phyloP scores from a whole-genome alignment of 768 basidiomycete species.

The Mycena chlorophos region DNA sequence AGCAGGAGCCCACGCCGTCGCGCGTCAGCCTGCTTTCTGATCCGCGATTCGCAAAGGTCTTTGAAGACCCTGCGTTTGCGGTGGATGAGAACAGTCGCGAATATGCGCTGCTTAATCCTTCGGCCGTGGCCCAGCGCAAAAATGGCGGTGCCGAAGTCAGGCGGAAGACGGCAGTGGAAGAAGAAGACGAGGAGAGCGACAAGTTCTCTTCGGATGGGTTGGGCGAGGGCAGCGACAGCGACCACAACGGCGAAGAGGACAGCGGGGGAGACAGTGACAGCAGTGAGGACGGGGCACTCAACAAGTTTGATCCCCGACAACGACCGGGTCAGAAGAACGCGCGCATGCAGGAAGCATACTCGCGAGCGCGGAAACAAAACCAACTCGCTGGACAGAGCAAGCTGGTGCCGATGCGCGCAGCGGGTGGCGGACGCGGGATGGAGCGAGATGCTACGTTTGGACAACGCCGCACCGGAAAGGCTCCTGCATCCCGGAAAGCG shows the following conservation, averaged over 20 bases:
- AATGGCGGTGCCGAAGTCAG: conserved; percentile 31
- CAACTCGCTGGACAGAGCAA: conserved; percentile 53
- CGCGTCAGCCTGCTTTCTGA: conserved; percentile 67
- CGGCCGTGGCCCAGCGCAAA: conserved; percentile 60
- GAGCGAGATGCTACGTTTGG: conserved; percentile 68
- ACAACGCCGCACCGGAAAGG: conserved; percentile 51
- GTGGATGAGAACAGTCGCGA: conserved; percentile 89
- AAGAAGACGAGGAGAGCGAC: conserved; percentile 88
- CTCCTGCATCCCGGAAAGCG: conserved; percentile 20
- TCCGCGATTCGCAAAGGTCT: conserved; percentile 86
- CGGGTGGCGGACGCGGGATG: conserved; percentile 24
- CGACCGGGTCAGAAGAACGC: conserved; percentile 50
- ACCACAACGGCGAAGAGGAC: conserved; percentile 55
- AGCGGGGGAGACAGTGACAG: conserved; percentile 46
- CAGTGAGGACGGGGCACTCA: conserved; percentile 60
- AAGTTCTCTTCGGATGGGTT: conserved; percentile 61
- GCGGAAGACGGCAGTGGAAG: conserved; percentile 79
- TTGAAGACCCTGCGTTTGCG: conserved; percentile 87
- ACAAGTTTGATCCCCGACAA: conserved; percentile 50
- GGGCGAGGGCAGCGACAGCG: conserved; percentile 48
- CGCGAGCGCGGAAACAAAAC: conserved; percentile 42
- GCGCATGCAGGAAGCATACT: conserved; percentile 47
- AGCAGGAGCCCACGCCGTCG: conserved; percentile 1
- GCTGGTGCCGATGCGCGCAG: conserved; percentile 63
- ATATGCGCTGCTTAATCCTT: conserved; percentile 92